Evolutionary conservation across 2,329 filamentous ascomycete genomes (phyloP).

Genomic region (Colletotrichum sansevieriae): DNA sequence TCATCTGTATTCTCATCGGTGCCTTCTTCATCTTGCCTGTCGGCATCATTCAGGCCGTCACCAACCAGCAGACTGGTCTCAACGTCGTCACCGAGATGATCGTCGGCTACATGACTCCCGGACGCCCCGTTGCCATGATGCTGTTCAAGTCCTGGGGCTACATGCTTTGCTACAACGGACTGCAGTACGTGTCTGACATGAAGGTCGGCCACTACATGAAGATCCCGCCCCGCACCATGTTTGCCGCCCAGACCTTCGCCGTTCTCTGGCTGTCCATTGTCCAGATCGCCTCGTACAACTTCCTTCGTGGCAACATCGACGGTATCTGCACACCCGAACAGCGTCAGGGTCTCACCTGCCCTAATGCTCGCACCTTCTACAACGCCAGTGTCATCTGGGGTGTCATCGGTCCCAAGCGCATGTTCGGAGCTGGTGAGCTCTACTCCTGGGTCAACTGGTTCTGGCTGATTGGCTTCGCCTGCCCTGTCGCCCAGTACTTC

Average conservation of each 20-base stretch:
- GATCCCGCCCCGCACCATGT: constrained; percentile 63
- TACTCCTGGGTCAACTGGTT: constrained; percentile 67
- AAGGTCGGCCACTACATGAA: constrained; percentile 69
- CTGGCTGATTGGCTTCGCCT: constrained; percentile 62
- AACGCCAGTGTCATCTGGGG: constrained; percentile 73
- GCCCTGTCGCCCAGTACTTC: constrained; percentile 64
- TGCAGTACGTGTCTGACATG: constrained; percentile 62
- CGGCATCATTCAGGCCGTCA: constrained; percentile 62
- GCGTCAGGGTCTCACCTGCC: constrained; percentile 66
- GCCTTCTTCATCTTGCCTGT: constrained; percentile 58
- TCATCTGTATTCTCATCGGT: constrained; percentile 56
- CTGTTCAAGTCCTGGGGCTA: constrained; percentile 63
- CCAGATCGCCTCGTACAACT: constrained; percentile 55
- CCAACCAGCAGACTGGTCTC: constrained; percentile 61
- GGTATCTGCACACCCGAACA: constrained; percentile 65
- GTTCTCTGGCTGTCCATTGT: constrained; percentile 56
- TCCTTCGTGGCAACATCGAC: constrained; percentile 61
- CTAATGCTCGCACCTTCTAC: constrained; percentile 70
- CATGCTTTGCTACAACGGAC: constrained; percentile 60
- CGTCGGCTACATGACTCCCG: constrained; percentile 62
- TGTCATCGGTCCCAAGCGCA: constrained; percentile 61
- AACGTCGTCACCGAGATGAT: constrained; percentile 65
- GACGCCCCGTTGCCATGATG: constrained; percentile 63
- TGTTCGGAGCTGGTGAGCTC: constrained; percentile 55
- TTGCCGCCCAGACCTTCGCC: constrained; percentile 59